These are phyloP conservation scores for Globisporangium parvum DNA, from an alignment of 352 stramenopile species.

Conservation along the genomic window DNA sequence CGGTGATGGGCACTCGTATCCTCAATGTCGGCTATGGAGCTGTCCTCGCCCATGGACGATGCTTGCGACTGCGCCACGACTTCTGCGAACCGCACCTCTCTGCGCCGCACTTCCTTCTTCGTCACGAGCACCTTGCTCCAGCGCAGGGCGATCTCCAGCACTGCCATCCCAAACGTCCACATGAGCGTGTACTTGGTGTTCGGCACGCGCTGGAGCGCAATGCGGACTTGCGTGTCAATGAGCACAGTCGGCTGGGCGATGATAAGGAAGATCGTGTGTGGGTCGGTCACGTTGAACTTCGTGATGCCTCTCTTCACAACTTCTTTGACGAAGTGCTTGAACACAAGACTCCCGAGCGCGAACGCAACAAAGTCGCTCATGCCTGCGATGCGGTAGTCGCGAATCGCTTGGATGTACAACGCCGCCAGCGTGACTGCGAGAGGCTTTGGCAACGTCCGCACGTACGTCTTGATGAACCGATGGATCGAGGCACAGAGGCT, in stretches of 20 bases:
- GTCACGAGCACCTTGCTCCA: constrained; percentile 10
- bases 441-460: neutral
- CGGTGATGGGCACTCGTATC: too few relatives aligned
- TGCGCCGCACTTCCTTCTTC: neutral
- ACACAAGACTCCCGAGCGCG: constrained; percentile 3
- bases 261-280: constrained; percentile 12
- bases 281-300: constrained; percentile 4
- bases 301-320: constrained; percentile 1
- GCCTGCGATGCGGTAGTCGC: neutral
- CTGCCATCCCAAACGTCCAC: constrained; percentile 21
- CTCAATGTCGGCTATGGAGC: too few relatives aligned
- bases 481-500: neutral
- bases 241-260: constrained; percentile 15
- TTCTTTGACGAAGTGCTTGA: constrained; percentile 9
- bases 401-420: constrained; percentile 2
- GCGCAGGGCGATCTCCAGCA: constrained; percentile 24
- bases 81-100: neutral
- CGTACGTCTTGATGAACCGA: neutral
- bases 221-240: constrained; percentile 19
- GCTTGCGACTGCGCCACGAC: too few relatives aligned
- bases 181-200: constrained; percentile 16
- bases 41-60: too few relatives aligned
- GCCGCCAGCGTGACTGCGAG: constrained; percentile 1
- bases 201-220: constrained; percentile 19
- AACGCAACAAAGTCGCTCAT: constrained; percentile 1